Evolutionary conservation across 2,329 filamentous ascomycete genomes (phyloP).

Genomic region (Gyromitra esculenta): DNA sequence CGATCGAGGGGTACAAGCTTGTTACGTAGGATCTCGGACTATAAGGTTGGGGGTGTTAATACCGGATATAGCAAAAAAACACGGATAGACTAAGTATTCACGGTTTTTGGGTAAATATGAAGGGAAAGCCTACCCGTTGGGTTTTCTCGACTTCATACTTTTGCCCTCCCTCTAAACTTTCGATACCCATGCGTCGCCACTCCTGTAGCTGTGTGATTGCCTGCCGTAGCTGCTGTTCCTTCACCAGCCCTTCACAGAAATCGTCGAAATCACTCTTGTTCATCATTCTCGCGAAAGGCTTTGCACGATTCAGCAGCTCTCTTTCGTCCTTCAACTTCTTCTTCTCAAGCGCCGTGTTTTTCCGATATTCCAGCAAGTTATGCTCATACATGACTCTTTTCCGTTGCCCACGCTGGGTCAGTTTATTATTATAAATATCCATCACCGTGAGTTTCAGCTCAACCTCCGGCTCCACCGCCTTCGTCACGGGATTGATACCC

Average conservation of each 20-base stretch:
- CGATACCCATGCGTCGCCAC: constrained; percentile 86
- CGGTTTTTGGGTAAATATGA: neutral
- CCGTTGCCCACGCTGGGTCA: constrained; percentile 89
- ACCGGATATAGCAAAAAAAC: neutral
- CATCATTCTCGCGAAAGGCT: constrained; percentile 97
- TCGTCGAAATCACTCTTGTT: constrained; percentile 88
- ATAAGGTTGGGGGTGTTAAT: constrained; percentile 7
- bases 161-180: constrained; percentile 83
- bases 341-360: constrained; percentile 89
- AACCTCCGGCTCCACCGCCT: constrained; percentile 92
- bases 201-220: constrained; percentile 92
- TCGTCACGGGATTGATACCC: constrained; percentile 83
- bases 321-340: constrained; percentile 95
- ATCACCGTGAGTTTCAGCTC: constrained; percentile 97
- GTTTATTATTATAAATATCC: constrained; percentile 93
- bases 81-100: neutral
- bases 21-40: constrained; percentile 54
- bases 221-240: constrained; percentile 89
- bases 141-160: constrained; percentile 93
- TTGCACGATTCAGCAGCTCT: constrained; percentile 89
- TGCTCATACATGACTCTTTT: constrained; percentile 99
- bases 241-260: constrained; percentile 83
- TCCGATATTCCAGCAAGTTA: constrained; percentile 88
- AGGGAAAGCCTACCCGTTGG: constrained; percentile 69
- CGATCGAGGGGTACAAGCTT: constrained; percentile 54